These are phyloP conservation scores for Naganishia vishniacii DNA, from an alignment of 768 basidiomycete genomes.

Conservation along the genomic window DNA sequence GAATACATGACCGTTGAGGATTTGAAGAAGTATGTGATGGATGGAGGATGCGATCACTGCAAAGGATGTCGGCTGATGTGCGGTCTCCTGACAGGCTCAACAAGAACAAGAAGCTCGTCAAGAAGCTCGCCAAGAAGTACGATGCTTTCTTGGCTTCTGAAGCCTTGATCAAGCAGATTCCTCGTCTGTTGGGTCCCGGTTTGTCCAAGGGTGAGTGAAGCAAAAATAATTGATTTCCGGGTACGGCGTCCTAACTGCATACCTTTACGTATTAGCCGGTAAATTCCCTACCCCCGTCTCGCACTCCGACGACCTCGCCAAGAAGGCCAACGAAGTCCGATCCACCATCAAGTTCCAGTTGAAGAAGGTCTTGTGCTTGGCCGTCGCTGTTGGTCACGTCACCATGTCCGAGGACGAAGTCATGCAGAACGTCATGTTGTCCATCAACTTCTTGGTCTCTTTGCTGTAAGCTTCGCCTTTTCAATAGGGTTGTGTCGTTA, in stretches of 20 bases:
- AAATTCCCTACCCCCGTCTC: slow-evolving; percentile 98
- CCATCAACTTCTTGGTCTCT: slow-evolving; percentile 99
- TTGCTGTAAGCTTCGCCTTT: slow-evolving; percentile 64
- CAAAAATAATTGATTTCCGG: neutral
- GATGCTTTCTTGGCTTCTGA: slow-evolving; percentile 98
- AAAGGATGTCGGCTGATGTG: slow-evolving; percentile 6
- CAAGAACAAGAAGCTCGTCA: slow-evolving; percentile 99
- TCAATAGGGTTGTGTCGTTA: slow-evolving; percentile 8
- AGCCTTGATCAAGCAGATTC: slow-evolving; percentile 97
- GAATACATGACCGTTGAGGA: slow-evolving; percentile 66
- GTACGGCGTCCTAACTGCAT: neutral
- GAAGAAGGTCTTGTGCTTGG: slow-evolving; percentile 92
- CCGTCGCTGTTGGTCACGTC: slow-evolving; percentile 96
- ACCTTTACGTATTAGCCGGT: slow-evolving; percentile 60
- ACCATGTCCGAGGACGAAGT: slow-evolving; percentile 98
- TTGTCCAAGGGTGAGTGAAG: slow-evolving; percentile 91
- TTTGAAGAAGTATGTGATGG: slow-evolving; percentile 77
- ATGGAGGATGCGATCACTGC: too few species aligned
- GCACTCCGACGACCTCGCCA: slow-evolving; percentile 77
- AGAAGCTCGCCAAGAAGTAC: slow-evolving; percentile 99
- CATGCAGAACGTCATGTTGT: slow-evolving; percentile 94
- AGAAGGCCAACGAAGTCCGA: slow-evolving; percentile 90
- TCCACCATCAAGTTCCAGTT: slow-evolving; percentile 99
- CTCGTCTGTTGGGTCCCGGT: slow-evolving; percentile 98
- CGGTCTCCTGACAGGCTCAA: slow-evolving; percentile 62